Conservation (phyloP, 1,139 yeast species). For the Wickerhamomyces sp. region DNA sequence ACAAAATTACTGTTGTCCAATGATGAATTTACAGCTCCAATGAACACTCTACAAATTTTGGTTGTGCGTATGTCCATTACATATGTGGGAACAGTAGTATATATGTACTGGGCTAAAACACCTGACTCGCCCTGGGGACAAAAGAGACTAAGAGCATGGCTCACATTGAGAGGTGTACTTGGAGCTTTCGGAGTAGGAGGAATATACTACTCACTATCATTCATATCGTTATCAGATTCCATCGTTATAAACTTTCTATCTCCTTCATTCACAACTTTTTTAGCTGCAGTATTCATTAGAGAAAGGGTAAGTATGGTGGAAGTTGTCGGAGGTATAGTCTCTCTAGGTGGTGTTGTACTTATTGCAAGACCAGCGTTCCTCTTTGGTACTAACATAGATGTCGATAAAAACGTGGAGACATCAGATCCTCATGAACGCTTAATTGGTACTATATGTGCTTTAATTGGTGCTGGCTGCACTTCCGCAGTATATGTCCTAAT, state of each 20-base stretch:
- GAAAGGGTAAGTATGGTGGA: slow-evolving; percentile 63
- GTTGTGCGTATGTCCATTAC: slow-evolving; percentile 73
- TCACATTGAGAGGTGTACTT: slow-evolving; percentile 55
- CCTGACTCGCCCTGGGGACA: slow-evolving; percentile 72
- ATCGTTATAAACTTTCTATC: slow-evolving; percentile 69
- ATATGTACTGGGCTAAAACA: slow-evolving; percentile 37
- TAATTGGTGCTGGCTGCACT: slow-evolving; percentile 65
- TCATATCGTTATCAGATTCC: slow-evolving; percentile 65
- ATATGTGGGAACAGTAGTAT: slow-evolving; percentile 56
- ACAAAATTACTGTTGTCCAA: background rate
- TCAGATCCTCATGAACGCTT: slow-evolving; percentile 27
- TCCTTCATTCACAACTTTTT: slow-evolving; percentile 68
- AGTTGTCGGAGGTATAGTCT: slow-evolving; percentile 58
- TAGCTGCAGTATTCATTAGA: slow-evolving; percentile 59
- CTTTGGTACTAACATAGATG: slow-evolving; percentile 35
- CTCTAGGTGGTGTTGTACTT: slow-evolving; percentile 66
- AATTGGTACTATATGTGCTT: slow-evolving; percentile 55
- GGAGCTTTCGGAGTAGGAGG: slow-evolving; percentile 79
- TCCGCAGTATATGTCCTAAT: slow-evolving; percentile 62
- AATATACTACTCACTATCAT: slow-evolving; percentile 63
- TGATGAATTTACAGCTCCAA: slow-evolving; percentile 28
- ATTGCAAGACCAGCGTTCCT: slow-evolving; percentile 76
- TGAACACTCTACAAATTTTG: slow-evolving; percentile 70
- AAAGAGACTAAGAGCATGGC: slow-evolving; percentile 43
- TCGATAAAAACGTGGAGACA: slow-evolving; percentile 22